Evolutionary conservation across 345 rosid species (phyloP), one percentile per base, ranked within the genome.

Genomic region (Aethionema arabicum): DNA sequence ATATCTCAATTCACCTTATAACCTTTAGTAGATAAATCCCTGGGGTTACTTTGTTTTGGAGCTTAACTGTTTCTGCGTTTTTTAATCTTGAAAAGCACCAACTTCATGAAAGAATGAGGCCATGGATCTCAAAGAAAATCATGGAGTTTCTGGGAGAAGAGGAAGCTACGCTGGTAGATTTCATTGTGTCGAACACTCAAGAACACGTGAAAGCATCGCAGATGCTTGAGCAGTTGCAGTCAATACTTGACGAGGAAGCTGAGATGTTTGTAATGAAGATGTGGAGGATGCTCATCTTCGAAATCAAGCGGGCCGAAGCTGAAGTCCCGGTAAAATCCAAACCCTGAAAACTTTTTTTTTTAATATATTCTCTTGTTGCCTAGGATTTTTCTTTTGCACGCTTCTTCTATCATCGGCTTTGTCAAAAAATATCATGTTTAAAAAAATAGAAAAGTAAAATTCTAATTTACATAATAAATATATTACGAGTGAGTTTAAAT

Each of bases 261-360:
- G 97, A 93, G 75, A 87, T 93, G 96, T 93, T 93, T 80, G 97
- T 93, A 63, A 90, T 93, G 51, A 93, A 93, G 78, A 87, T 93
- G 99, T 90, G 97, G 96, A 85, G 99, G 77, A 90, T 93, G 99
- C 96, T 90, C 43, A 90, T 93, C 73, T 93, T 85, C 60, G 97
- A 93, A 73, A 85, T 90, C 52, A 93, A 93, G 82, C 87, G 85
- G 60, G 91, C 84, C 11, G 96, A 93, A 81, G 83, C 83, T 5
- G 96, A 87, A 72, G 80, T 83, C 48, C 75, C 85, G 37, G 38
- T 78, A 74, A 83, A 80, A 74, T 51, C 88, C 32, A 85, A 70
- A 79, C 38, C 85, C 70, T 90, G 70, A 80, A 55, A 61, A n/a
- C n/a, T n/a, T 63, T 54, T 54, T 21, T 33, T 6, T 5, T 15